Conservation (phyloP, 2,329 filamentous ascomycete species). For the Epichloe uncinata region DNA sequence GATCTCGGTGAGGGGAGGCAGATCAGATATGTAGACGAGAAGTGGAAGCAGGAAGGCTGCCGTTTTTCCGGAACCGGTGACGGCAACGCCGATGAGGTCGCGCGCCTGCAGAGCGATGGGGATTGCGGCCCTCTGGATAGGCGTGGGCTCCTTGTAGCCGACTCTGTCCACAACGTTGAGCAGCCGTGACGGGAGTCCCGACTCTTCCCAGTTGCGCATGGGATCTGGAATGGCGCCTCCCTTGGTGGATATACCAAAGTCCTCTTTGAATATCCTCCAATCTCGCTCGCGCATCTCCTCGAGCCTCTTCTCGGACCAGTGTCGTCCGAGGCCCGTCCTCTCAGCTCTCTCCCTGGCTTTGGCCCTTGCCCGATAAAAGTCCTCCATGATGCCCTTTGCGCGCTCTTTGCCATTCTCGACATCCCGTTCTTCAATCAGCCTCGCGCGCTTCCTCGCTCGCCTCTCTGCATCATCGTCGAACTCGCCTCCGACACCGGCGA, state of each 20-base stretch:
- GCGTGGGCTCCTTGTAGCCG: slow-evolving; percentile 82
- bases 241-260: slow-evolving; percentile 93
- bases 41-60: slow-evolving; percentile 87
- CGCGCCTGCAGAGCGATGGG: slow-evolving; percentile 85
- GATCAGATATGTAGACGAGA: slow-evolving; percentile 83
- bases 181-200: slow-evolving; percentile 60
- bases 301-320: slow-evolving; percentile 90
- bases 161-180: slow-evolving; percentile 72
- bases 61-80: slow-evolving; percentile 97
- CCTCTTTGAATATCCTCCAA: slow-evolving; percentile 99
- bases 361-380: slow-evolving; percentile 50
- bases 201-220: slow-evolving; percentile 90
- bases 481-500: slow-evolving; percentile 36
- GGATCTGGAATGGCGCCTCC: slow-evolving; percentile 86
- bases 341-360: slow-evolving; percentile 59
- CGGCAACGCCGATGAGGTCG: slow-evolving; percentile 95
- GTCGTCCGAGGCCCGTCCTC: slow-evolving; percentile 69
- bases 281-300: slow-evolving; percentile 94
- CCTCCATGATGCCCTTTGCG: slow-evolving; percentile 70
- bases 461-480: slow-evolving; percentile 43
- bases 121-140: slow-evolving; percentile 88
- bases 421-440: slow-evolving; percentile 62
- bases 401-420: slow-evolving; percentile 61
- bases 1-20: slow-evolving; percentile 72
- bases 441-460: slow-evolving; percentile 44